Evolutionary conservation across 1,284 basidiomycete genomes (phyloP), one percentile per base, ranked within the genome.

Genomic region (Marasmius sp.): DNA sequence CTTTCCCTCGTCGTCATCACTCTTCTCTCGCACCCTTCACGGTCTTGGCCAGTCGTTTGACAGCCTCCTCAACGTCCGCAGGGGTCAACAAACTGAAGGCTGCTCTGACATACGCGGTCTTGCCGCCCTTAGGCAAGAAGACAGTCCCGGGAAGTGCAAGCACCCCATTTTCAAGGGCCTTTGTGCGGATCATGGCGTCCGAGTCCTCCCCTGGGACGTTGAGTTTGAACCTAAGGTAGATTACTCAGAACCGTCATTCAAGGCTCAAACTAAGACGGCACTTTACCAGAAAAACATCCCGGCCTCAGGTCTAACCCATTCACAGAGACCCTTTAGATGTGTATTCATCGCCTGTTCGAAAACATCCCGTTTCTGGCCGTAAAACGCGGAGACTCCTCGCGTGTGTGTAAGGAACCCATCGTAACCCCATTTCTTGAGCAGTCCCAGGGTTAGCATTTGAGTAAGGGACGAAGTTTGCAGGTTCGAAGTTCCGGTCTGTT

Each of bases 201-300:
- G 92, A 93, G 74, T 98, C 94, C 16, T 83, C 86, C 54, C 83
- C 81, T 10, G 63, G 65, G 37, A 87, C 70, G 12, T 84, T 76
- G 39, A 91, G 79, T 70, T 87, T 91, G 74, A 91, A 90, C 89
- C 88, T 91, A 60, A 51, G 58, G 59, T 57, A 63, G 18, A 58
- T 62, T 51, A 61, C 62, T 47, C 60, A 68, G 59, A 61, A 53
- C 39, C 36, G 18, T 4, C 36, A 60, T 45, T 43, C 53, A 22
- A 58, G 58, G 59, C 58, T 55, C 48, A 43, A 55, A 58, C 27
- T 59, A 50, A n/a, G 54, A 45, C 20, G 43, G 18, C 22, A 48
- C 50, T 33, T 54, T 34, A 91, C 93, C 93, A 95, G 70, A 93
- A 86, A 77, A 95, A 95, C 91, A 95, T 92, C 65, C 95, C 95